Evolutionary conservation across 2,329 filamentous ascomycete genomes (phyloP), one percentile per base, ranked within the genome.

Genomic region (Phialophora chinensis): DNA sequence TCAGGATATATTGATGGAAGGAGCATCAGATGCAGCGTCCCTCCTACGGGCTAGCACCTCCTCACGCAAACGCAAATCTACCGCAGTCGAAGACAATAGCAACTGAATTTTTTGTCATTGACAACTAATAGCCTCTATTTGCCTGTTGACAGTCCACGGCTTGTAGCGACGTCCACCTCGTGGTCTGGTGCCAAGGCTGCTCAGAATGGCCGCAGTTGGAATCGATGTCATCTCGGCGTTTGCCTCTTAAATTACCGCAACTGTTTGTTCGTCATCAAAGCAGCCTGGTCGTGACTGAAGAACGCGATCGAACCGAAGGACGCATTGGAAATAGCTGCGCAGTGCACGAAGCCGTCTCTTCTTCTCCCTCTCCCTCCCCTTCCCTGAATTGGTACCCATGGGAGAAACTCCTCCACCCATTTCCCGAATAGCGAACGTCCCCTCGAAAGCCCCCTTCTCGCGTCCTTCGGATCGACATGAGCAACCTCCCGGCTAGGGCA

Each of bases 401-500:
- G 44, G 49, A 67, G 66, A 60, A 49, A 52, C 49, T 52, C 65
- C 38, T 67, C 60, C 62, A 64, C 68, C 60, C 44, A 42, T 38
- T 49, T 54, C 54, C 31, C 57, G 25, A 12, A 10, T 52, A 53
- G 47, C n/a, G n/a, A 35, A n/a, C 47, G 27, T 31, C 23, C 47
- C 60, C 56, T 42, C 58, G 29, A 57, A 44, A 29, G 52, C 53
- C 29, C 50, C 55, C 23, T 57, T 59, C 56, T 62, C 50, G 14
- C 52, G 14, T 42, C 27, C 50, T 25, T 35, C 44, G 7, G 49
- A 66, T 63, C 69, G 68, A 62, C 64, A 71, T 71, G 69, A 70
- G 62, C 68, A 69, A 62, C 69, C 69, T 58, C 68, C 68, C 49
- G 69, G 62, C 33, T 63, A 66, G 68, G 66, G 66, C 68, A 67